A percentile compares a stretch with the other conserved stretches of the same genome.
phyloP scores from a whole-genome alignment of 306 rosid species.

The Cicer cuneatum region DNA sequence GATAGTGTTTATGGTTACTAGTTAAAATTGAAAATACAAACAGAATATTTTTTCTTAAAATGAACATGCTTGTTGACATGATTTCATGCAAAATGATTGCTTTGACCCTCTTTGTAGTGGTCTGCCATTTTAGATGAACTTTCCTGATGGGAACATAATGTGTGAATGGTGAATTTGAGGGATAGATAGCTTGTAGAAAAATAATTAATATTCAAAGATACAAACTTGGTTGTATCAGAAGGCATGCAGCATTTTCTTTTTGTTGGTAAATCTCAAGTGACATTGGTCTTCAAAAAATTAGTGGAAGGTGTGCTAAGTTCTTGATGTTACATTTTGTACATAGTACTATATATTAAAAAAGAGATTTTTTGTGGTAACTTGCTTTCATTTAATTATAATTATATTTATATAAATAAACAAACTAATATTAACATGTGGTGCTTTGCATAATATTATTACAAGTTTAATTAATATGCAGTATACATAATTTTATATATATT shows the following conservation, averaged over 20 bases:
- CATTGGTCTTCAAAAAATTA: constrained; percentile 40
- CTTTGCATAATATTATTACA: not conserved
- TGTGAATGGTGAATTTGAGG: constrained; percentile 42
- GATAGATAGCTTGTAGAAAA: constrained; percentile 30
- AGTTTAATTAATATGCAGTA: too few species aligned
- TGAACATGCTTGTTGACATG: constrained; percentile 1
- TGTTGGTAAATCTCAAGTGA: constrained; percentile 31
- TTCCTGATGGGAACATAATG: constrained; percentile 17
- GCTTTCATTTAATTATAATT: not conserved
- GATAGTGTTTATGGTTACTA: not conserved
- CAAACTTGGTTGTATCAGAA: constrained; percentile 33
- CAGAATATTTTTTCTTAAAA: constrained; percentile 2
- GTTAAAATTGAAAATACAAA: not conserved
- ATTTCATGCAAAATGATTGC: constrained; percentile 33
- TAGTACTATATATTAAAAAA: constrained; percentile 15
- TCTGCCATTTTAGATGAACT: constrained; percentile 33
- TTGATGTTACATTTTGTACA: constrained; percentile 26
- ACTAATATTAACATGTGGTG: not conserved
- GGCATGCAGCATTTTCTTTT: constrained; percentile 1
- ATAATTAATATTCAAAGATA: constrained; percentile 17
- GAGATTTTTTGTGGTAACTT: not conserved
- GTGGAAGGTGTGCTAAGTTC: constrained; percentile 22
- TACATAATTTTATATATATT: too few species aligned
- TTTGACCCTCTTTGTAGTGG: constrained; percentile 40
- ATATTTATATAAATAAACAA: not conserved